Percentiles rank a stretch among this genome's conserved stretches.
Evolutionary conservation across 2,329 filamentous ascomycete species (phyloP).

Genomic region (Graphilbum ipis-grandicollis): DNA sequence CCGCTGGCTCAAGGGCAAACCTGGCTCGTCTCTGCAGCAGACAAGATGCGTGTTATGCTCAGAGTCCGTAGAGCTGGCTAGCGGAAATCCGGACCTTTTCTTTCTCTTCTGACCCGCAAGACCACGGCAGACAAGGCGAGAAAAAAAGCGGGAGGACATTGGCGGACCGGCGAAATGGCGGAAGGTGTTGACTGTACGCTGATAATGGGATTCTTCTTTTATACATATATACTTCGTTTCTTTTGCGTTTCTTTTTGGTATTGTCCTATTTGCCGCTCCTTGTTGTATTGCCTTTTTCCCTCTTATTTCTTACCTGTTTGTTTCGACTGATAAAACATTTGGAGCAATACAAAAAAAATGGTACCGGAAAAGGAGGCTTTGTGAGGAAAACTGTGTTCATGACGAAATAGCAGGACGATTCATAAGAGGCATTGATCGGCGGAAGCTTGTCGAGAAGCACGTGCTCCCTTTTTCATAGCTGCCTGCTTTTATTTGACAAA

Average conservation of each 20-base stretch:
- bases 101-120: not conserved
- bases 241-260: not conserved
- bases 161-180: not conserved
- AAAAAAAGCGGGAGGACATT: not conserved
- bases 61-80: too few relatives aligned
- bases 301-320: too few relatives aligned
- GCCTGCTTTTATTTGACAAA: not conserved
- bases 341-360: too few relatives aligned
- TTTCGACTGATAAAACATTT: too few relatives aligned
- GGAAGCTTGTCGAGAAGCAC: not conserved
- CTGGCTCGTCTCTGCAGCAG: not conserved
- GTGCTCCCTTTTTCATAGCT: too few relatives aligned
- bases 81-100: too few relatives aligned
- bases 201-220: conserved; percentile 1
- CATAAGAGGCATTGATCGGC: too few relatives aligned
- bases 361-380: too few relatives aligned
- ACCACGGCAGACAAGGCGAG: not conserved
- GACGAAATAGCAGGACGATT: not conserved
- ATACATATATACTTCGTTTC: not conserved
- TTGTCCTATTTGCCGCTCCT: not conserved
- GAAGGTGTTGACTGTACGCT: not conserved
- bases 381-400: too few relatives aligned
- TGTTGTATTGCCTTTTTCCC: too few relatives aligned
- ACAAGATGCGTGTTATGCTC: too few relatives aligned
- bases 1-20: too few relatives aligned